Evolutionary conservation across 202 grass and related monocot species (phyloP).

Genomic region (Saccharum hybrid): DNA sequence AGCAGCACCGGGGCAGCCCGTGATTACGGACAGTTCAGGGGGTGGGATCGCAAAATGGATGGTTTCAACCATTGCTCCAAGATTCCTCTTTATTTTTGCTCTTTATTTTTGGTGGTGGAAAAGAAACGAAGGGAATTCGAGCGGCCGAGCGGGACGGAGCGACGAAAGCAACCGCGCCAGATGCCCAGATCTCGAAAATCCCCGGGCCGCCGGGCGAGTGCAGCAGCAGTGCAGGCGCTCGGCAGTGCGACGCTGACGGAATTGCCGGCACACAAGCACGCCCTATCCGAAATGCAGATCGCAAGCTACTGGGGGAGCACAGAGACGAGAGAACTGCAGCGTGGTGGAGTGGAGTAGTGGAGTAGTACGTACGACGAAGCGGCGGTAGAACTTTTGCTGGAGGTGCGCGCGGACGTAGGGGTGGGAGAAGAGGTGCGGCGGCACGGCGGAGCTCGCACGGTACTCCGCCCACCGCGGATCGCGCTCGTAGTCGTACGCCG

Average conservation of each 20-base stretch:
- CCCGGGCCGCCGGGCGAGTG: neutral
- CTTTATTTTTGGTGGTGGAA: constrained; percentile 33
- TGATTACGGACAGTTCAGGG: neutral
- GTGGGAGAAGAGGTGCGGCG: constrained; percentile 52
- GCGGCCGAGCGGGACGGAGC: neutral
- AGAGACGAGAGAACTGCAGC: neutral
- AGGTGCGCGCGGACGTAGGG: constrained; percentile 55
- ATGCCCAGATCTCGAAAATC: constrained; percentile 46
- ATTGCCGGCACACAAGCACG: neutral
- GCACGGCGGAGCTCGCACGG: constrained; percentile 59
- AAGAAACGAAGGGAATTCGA: constrained; percentile 10
- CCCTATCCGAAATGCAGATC: neutral
- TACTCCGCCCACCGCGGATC: constrained; percentile 60
- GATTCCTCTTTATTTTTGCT: too few species aligned
- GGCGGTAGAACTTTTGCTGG: constrained; percentile 73
- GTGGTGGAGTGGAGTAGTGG: neutral
- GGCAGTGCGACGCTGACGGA: neutral
- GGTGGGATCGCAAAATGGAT: too few species aligned
- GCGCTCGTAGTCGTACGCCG: constrained; percentile 63
- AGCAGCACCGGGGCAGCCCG: neutral
- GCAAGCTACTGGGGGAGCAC: neutral
- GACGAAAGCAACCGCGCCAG: constrained; percentile 43
- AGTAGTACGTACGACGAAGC: constrained; percentile 50
- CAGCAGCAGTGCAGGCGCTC: neutral
- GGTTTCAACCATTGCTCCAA: too few species aligned